These are phyloP conservation scores for Neofusicoccum umdonicola DNA, from an alignment of 2,329 filamentous ascomycete genomes.

Conservation along the genomic window DNA sequence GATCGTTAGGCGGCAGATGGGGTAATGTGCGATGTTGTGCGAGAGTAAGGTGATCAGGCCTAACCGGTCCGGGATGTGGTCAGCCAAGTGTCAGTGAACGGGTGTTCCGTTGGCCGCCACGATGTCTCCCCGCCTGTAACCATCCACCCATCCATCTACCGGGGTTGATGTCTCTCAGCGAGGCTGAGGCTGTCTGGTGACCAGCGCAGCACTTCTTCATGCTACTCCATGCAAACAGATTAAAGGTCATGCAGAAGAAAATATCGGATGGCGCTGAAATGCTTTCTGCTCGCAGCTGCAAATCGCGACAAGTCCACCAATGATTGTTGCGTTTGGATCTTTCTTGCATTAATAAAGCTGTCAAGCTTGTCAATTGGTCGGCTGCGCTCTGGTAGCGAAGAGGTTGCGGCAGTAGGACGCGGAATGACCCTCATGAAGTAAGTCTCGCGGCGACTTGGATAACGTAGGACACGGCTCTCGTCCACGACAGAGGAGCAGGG, in stretches of 20 bases:
- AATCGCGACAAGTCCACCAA: not conserved
- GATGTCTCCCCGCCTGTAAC: not conserved
- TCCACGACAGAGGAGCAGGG: not conserved
- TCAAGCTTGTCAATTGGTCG: not conserved
- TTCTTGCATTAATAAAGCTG: not conserved
- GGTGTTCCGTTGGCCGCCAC: not conserved
- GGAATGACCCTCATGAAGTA: not conserved
- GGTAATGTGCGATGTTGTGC: not conserved
- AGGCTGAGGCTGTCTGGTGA: not conserved
- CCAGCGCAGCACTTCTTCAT: not conserved
- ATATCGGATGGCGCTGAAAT: not conserved
- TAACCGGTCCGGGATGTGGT: not conserved
- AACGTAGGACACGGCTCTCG: not conserved
- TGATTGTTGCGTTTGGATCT: not conserved
- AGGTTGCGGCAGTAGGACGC: not conserved
- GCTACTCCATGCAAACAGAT: not conserved
- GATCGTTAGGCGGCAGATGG: not conserved
- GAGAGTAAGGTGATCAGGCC: not conserved
- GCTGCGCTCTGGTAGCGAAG: not conserved
- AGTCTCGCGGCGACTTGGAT: not conserved
- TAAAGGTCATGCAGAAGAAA: no score
- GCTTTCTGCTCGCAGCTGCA: not conserved
- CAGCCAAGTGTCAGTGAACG: not conserved
- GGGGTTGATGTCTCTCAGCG: not conserved
- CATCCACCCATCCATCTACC: not conserved